These are phyloP conservation scores for Populus hybrid DNA, from an alignment of 441 rosid genomes.

Conservation along the genomic window DNA sequence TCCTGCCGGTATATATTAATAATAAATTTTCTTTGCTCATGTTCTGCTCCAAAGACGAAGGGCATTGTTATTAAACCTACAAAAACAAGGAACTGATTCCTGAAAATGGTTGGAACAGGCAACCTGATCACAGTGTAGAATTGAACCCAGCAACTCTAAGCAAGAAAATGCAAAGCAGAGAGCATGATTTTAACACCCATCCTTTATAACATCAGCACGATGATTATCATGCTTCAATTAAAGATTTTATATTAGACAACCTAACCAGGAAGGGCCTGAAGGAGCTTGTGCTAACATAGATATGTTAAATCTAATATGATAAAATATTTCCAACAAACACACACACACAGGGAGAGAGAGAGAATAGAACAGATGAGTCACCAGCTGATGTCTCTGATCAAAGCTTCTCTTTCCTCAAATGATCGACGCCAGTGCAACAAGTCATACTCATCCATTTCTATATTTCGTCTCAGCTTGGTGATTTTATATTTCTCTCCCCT, in stretches of 20 bases:
- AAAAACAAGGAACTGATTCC: not conserved
- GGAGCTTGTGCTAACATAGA: not conserved
- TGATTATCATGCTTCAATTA: not conserved
- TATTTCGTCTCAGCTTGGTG: slow-evolving; percentile 63
- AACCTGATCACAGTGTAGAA: not conserved
- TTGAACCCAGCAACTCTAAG: not conserved
- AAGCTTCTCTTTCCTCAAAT: slow-evolving; percentile 91
- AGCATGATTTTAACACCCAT: not conserved
- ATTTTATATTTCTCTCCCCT: slow-evolving; percentile 83
- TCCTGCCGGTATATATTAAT: not conserved
- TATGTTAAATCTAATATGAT: not conserved
- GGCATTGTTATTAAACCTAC: too few species aligned
- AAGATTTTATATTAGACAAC: not conserved
- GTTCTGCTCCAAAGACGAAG: not conserved
- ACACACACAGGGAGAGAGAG: not conserved
- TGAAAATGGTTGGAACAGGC: not conserved
- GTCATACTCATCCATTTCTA: slow-evolving; percentile 97
- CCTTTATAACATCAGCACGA: not conserved
- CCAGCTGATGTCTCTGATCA: slow-evolving; percentile 96
- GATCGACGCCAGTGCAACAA: slow-evolving; percentile 86
- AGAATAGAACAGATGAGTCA: slow-evolving; percentile 21
- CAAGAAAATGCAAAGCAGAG: not conserved
- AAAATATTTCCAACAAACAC: not conserved
- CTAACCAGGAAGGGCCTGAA: not conserved
- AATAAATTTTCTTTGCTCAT: not conserved